Base-by-base conservation (phyloP, 495 filamentous ascomycete genomes). In the Penicillium goetzii region DNA sequence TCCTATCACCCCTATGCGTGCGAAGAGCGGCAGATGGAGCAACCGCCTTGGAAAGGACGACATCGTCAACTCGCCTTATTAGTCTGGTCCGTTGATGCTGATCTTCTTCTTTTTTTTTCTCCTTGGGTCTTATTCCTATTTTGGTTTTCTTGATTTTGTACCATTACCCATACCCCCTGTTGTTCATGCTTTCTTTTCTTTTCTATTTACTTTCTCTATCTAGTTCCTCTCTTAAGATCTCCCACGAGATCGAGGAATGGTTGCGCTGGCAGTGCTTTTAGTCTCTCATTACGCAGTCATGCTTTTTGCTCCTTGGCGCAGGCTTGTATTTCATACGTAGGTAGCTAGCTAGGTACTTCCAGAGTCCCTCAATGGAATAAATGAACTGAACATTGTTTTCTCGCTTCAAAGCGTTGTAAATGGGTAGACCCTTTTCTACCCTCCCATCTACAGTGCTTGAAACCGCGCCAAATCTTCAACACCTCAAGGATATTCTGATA, bases 61-160 rank as follows among this genome's bases (percentile, higher is more conserved):
- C 41, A 85, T 97, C 49, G 93, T 97, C 10, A 89, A 96, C 69
- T 92, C 90, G 61, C 91, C 92, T 34, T 97, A 91, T 61, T 97
- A 78, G 76, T 61, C 2, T 14, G 49, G 51, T 47, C 10, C 49
- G 50, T 53, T 64, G 36, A 55, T 41, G 53, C 64, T 57, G 33
- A 49, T 59, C 30, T 7, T 7, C 30, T 54, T 32, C 68, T 69
- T 36, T 10, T 15, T 51, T 41, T 34, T 47, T 56, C 23, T 40
- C 47, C 23, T 61, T 55, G 34, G 25, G 2, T 40, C 36, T 59
- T 17, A 28, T 61, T n/a, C 60, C 7, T 59, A 56, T 52, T 52
- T 36, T 26, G 32, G 19, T 65, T 40, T 65, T 64, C 53, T 66
- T 61, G 36, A 26, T 67, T 58, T 62, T 74, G 68, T 71, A 70